Evolutionary conservation across 768 basidiomycete species (phyloP), one percentile per base, ranked within the genome.

Genomic region (Mycena crocata): DNA sequence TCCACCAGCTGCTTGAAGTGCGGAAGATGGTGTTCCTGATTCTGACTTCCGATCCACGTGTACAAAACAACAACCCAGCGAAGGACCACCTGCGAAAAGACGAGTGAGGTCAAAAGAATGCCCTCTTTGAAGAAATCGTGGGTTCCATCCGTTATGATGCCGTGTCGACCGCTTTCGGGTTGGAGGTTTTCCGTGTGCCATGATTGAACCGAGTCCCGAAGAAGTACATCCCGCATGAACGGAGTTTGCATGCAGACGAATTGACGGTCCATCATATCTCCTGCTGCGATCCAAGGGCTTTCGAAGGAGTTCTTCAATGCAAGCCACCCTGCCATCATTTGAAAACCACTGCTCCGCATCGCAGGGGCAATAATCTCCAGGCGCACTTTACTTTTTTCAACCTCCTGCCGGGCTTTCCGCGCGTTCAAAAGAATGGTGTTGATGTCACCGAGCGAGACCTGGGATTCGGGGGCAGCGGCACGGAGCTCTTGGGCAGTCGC

Each of bases 121-220:
- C 64, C 64, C 26, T 58, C 23, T 17, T 52, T 57, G 57, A 52
- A 58, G 32, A 65, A 65, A 32, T 65, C 64, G 17, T 58, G 57
- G n/a, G 32, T 42, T 31, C 64, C 64, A n/a, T 65, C 64, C 2
- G 57, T 65, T 8, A 59, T 24, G 21, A 65, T 14, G 1, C 64
- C 63, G 17, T 64, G 63, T 2, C 63, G 55, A 3, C 56, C 63
- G 48, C 37, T 35, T 44, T 64, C 63, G 5, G 56, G 46, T 19
- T 51, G 56, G 0, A 64, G 39, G 19, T 31, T 40, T 24, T 64
- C 55, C 37, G 26, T 10, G 46, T 26, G 45, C 63, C 63, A 58
- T 1, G 63, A 64, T 14, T 30, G 37, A 37, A 64, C 19, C 19
- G 48, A 50, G 28, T 57, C 63, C 19, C 23, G 55, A 3, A 64